These are phyloP conservation scores for Penicillium paxilli DNA, from an alignment of 495 filamentous ascomycete species.

Conservation along the genomic window DNA sequence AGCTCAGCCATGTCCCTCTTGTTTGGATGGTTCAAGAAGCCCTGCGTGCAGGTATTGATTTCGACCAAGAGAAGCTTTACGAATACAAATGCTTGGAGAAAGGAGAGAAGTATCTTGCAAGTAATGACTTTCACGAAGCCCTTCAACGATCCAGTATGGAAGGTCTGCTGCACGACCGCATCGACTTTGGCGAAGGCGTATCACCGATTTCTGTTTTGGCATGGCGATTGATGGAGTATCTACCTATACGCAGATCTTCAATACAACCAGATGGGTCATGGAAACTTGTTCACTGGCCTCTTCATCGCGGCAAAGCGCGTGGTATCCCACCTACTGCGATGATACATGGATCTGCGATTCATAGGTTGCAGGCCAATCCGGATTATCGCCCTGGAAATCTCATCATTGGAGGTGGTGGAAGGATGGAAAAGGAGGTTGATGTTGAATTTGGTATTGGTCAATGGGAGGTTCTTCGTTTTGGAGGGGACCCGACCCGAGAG, in stretches of 20 bases:
- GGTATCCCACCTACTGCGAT: conserved; percentile 18
- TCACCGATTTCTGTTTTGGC: conserved; percentile 48
- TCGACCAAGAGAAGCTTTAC: conserved; percentile 59
- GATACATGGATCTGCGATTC: conserved; percentile 53
- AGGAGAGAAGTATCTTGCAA: not conserved
- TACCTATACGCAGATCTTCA: conserved; percentile 74
- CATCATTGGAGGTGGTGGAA: not conserved
- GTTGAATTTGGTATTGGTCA: not conserved
- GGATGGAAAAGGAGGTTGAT: not conserved
- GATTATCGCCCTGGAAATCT: conserved; percentile 61
- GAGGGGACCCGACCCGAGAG: conserved; percentile 60
- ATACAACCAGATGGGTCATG: conserved; percentile 41
- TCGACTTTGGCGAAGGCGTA: conserved; percentile 56
- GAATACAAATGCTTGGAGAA: conserved; percentile 52
- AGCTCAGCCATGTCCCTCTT: conserved; percentile 65
- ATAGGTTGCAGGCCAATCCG: conserved; percentile 58
- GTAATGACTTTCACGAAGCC: not conserved
- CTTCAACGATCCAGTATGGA: conserved; percentile 35
- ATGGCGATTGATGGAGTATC: conserved; percentile 74
- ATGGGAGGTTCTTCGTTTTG: conserved; percentile 57
- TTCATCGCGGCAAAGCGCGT: conserved; percentile 14
- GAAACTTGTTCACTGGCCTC: conserved; percentile 22
- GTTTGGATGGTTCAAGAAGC: conserved; percentile 77
- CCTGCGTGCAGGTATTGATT: conserved; percentile 61
- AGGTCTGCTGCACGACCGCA: conserved; percentile 66